Percentiles rank a stretch among this genome's conserved stretches.
Conservation (phyloP, 163 green algal genomes). For the Picocystis sp. region DNA sequence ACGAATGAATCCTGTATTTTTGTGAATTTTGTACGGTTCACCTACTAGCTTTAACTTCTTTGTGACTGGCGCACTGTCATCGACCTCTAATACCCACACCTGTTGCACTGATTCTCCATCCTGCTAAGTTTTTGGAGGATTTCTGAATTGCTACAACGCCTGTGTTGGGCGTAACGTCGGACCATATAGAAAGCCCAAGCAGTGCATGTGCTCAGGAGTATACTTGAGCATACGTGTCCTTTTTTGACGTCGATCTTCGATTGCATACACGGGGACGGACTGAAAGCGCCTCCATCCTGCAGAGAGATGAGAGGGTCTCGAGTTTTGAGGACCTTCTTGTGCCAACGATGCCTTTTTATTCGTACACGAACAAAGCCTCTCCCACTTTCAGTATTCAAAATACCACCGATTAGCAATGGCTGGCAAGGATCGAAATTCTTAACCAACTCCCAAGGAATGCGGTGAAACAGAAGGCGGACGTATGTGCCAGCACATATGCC, state of each 20-base stretch:
- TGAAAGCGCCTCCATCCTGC: slow-evolving; percentile 88
- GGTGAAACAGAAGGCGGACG: slow-evolving; percentile 62
- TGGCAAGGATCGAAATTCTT: slow-evolving; percentile 56
- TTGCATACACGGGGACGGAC: slow-evolving; percentile 62
- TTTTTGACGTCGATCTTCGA: slow-evolving; percentile 26
- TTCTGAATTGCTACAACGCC: slow-evolving; percentile 69
- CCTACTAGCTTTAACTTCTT: slow-evolving; percentile 98
- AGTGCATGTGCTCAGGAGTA: slow-evolving; percentile 97
- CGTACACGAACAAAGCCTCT: slow-evolving; percentile 67
- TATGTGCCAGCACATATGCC: slow-evolving; percentile 73
- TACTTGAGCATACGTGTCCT: slow-evolving; percentile 77
- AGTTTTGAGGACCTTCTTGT: slow-evolving; percentile 84
- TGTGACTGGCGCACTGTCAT: slow-evolving; percentile 53
- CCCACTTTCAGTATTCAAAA: slow-evolving; percentile 60
- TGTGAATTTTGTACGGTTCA: slow-evolving; percentile 50
- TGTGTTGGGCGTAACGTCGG: slow-evolving; percentile 57
- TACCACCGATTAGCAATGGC: slow-evolving; percentile 75
- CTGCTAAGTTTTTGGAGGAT: slow-evolving; percentile 19
- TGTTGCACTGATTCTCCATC: slow-evolving; percentile 47
- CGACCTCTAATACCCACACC: slow-evolving; percentile 47
- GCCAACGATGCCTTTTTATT: slow-evolving; percentile 89
- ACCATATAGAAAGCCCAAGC: slow-evolving; percentile 61
- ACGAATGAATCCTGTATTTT: slow-evolving; percentile 29
- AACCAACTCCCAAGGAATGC: slow-evolving; percentile 74
- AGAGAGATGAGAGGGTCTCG: slow-evolving; percentile 80